phyloP scores from a whole-genome alignment of 108 stramenopile species.

The Fistulifera pelliculosa region DNA sequence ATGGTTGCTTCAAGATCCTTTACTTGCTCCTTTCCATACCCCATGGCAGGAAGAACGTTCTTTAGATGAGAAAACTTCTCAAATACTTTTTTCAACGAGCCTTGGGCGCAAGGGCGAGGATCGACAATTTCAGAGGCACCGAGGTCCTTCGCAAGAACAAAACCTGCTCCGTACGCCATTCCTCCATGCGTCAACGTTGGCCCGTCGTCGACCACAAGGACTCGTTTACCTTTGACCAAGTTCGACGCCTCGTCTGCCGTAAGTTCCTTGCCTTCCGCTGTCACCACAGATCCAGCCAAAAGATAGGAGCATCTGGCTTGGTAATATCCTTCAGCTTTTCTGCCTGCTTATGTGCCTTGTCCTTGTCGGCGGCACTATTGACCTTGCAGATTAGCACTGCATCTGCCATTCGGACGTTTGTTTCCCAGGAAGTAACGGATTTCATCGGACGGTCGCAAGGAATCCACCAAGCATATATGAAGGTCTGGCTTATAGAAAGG shows the following conservation, averaged over 20 bases:
- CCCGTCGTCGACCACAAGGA: constrained; percentile 42
- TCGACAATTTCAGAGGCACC: constrained; percentile 38
- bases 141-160: constrained; percentile 32
- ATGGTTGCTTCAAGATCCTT: constrained; percentile 32
- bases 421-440: constrained; percentile 36
- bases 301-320: constrained; percentile 18
- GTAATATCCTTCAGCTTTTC: constrained; percentile 16
- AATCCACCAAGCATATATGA: constrained; percentile 30
- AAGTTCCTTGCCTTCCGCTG: constrained; percentile 20
- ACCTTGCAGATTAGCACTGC: constrained; percentile 33
- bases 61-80: constrained; percentile 35
- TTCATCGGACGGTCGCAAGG: constrained; percentile 34
- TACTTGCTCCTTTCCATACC: constrained; percentile 36
- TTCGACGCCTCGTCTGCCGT: constrained; percentile 12
- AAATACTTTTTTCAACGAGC: constrained; percentile 26
- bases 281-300: constrained; percentile 30
- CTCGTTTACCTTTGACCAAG: constrained; percentile 37
- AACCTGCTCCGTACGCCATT: constrained; percentile 46
- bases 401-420: constrained; percentile 36
- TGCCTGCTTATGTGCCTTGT: constrained; percentile 20
- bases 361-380: constrained; percentile 20
- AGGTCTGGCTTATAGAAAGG: constrained; percentile 38
- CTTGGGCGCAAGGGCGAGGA: constrained; percentile 40
- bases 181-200: constrained; percentile 48
- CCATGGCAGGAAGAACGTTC: constrained; percentile 41